These are phyloP conservation scores for Xylaria multiplex DNA, from an alignment of 2,329 filamentous ascomycete species.

Conservation along the genomic window DNA sequence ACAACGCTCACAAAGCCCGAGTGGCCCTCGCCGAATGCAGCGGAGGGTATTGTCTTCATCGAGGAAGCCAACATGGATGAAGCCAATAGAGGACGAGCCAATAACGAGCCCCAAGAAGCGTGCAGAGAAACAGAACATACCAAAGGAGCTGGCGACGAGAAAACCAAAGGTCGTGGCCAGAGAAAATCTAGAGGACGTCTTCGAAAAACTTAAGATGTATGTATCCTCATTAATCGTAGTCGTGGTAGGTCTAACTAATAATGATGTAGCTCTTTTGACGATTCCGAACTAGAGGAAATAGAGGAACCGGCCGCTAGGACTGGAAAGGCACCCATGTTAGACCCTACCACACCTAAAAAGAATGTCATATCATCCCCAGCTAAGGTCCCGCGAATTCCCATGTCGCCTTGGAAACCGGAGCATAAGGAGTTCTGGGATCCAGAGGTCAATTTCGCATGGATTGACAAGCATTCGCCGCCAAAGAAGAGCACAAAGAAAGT, in stretches of 20 bases:
- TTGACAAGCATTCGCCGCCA: constrained; percentile 49
- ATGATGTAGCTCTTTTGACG: constrained; percentile 43
- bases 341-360: constrained; percentile 46
- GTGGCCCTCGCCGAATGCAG: constrained; percentile 34
- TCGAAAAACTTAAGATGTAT: constrained; percentile 49
- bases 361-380: constrained; percentile 42
- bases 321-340: constrained; percentile 31
- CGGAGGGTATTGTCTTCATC: constrained; percentile 40
- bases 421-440: constrained; percentile 50
- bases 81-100: constrained; percentile 20
- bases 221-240: constrained; percentile 8
- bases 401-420: constrained; percentile 48
- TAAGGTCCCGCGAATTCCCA: constrained; percentile 45
- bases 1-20: constrained; percentile 39
- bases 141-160: constrained; percentile 25
- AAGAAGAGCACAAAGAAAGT: constrained; percentile 40
- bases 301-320: constrained; percentile 33
- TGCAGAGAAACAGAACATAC: constrained; percentile 25
- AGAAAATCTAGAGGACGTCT: constrained; percentile 45
- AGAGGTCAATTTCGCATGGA: constrained; percentile 49
- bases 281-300: constrained; percentile 40
- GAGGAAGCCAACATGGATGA: constrained; percentile 22
- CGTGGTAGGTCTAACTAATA: constrained; percentile 19
- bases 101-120: constrained; percentile 33
- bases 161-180: constrained; percentile 33